phyloP scores from a whole-genome alignment of 2,329 filamentous ascomycete species.

The Pseudogymnoascus sp. region DNA sequence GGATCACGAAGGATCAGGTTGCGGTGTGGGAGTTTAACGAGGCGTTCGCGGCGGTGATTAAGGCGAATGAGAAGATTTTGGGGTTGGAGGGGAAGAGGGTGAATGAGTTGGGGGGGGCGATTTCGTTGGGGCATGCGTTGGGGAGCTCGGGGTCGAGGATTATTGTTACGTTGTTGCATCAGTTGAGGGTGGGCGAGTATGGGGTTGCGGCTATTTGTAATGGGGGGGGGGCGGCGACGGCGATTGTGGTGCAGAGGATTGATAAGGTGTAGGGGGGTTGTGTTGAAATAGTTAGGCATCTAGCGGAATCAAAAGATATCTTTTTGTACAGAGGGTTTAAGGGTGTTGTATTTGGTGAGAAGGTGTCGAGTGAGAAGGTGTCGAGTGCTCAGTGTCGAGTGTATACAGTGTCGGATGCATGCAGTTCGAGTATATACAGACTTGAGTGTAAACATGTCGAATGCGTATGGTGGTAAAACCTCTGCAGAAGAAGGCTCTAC shows the following conservation, averaged over 20 bases:
- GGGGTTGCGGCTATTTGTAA: slow-evolving; percentile 96
- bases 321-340: not conserved
- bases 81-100: slow-evolving; percentile 71
- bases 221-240: slow-evolving; percentile 84
- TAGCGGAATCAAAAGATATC: not conserved
- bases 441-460: not conserved
- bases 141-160: slow-evolving; percentile 92
- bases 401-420: not conserved
- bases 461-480: not conserved
- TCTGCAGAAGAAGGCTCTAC: not conserved
- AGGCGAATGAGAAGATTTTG: slow-evolving; percentile 88
- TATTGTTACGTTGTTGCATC: slow-evolving; percentile 80
- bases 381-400: not conserved
- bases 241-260: slow-evolving; percentile 58
- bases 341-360: not conserved
- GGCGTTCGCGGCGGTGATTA: slow-evolving; percentile 91
- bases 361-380: not conserved
- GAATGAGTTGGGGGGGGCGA: slow-evolving; percentile 83
- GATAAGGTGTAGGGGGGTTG: not conserved
- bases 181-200: slow-evolving; percentile 83
- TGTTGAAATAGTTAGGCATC: not conserved
- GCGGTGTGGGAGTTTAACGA: slow-evolving; percentile 98
- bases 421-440: not conserved
- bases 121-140: slow-evolving; percentile 82
- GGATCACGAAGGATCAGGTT: slow-evolving; percentile 85